Conservation (phyloP, 441 rosid genomes). For the Jatropha multifida region DNA sequence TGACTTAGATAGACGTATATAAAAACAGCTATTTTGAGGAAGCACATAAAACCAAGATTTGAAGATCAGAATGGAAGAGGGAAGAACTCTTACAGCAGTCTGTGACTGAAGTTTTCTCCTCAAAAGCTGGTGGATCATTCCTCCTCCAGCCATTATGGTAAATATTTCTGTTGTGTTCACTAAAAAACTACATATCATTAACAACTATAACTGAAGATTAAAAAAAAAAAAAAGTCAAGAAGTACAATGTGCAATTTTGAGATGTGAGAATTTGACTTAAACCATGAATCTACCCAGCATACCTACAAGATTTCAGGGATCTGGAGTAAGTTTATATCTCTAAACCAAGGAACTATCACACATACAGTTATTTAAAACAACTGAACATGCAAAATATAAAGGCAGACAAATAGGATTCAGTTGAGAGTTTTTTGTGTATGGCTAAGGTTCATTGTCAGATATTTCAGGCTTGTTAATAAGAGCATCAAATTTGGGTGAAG, state of each 20-base stretch:
- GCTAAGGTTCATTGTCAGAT: not conserved
- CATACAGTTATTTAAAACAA: not conserved
- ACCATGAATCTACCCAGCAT: not conserved
- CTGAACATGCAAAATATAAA: not conserved
- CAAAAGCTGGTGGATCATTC: slow-evolving; percentile 83
- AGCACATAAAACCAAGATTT: not conserved
- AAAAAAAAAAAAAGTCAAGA: not conserved
- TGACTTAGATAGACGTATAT: not conserved
- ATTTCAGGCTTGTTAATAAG: not conserved
- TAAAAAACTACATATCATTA: not conserved
- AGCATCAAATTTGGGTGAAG: not conserved
- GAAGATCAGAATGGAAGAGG: not conserved
- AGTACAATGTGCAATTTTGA: slow-evolving; percentile 3
- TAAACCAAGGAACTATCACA: not conserved
- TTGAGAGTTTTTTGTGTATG: not conserved
- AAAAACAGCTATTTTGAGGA: not conserved
- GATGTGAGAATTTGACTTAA: not conserved
- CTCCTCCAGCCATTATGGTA: slow-evolving; percentile 86
- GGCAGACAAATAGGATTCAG: not conserved
- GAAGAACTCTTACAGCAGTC: slow-evolving; percentile 48
- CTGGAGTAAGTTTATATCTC: not conserved
- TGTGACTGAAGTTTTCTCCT: slow-evolving; percentile 78
- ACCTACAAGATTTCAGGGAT: not conserved
- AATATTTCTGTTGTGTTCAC: slow-evolving; percentile 24
- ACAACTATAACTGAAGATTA: not conserved